Conservation (phyloP, 2,329 filamentous ascomycete genomes). For the Karstenula rhodostoma region DNA sequence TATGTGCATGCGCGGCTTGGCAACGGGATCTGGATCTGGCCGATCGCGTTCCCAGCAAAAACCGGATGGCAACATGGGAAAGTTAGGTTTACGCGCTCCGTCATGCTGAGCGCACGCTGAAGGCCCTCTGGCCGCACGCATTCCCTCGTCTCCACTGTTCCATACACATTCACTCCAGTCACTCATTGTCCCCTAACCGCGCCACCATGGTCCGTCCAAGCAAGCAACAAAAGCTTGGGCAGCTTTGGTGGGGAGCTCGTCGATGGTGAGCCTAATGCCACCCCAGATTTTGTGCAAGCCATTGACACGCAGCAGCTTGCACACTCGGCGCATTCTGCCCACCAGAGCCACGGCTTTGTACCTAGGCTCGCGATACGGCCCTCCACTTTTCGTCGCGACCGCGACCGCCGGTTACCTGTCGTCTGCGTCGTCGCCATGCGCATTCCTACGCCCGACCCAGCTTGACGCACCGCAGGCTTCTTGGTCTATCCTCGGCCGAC, state of each 20-base stretch:
- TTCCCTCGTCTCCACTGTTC: background rate
- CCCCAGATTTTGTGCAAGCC: background rate
- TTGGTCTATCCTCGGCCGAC: conserved; percentile 23
- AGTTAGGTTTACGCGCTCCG: conserved; percentile 27
- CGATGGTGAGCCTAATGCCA: conserved; percentile 32
- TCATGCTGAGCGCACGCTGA: conserved; percentile 40
- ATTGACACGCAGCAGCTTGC: conserved; percentile 32
- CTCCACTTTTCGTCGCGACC: conserved; percentile 36
- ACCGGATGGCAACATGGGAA: conserved; percentile 30
- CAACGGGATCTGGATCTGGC: conserved; percentile 25
- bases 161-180: conserved; percentile 10
- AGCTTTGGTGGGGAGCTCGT: conserved; percentile 38
- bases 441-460: conserved; percentile 33
- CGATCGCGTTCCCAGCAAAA: conserved; percentile 27
- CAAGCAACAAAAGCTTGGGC: conserved; percentile 35
- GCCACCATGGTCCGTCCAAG: conserved; percentile 36
- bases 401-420: conserved; percentile 32
- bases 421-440: conserved; percentile 24
- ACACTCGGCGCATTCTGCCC: conserved; percentile 26
- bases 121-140: conserved; percentile 27
- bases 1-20: conserved; percentile 22
- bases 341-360: conserved; percentile 22
- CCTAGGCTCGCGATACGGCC: conserved; percentile 38
- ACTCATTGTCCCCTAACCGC: conserved; percentile 17
- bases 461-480: conserved; percentile 39